Evolutionary conservation across 208 protist genomes (phyloP).

Genomic region (Leishmania turanica): DNA sequence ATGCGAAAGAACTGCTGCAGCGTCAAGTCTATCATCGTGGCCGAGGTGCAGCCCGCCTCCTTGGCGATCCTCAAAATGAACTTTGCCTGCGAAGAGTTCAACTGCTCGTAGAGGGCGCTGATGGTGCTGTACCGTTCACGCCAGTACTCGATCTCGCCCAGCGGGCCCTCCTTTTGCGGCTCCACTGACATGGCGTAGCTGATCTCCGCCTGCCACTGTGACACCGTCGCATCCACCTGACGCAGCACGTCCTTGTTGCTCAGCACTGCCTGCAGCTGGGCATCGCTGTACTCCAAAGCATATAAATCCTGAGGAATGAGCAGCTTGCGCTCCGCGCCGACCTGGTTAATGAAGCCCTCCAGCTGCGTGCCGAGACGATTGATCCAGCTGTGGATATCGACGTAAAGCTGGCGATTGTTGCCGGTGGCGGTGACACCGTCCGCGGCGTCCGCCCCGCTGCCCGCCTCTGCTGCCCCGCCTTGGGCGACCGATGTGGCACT

Average conservation of each 20-base stretch:
- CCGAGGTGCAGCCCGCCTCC: constrained; percentile 88
- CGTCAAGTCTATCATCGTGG: constrained; percentile 89
- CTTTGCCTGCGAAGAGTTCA: constrained; percentile 95
- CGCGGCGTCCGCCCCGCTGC: constrained; percentile 5
- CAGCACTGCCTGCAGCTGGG: constrained; percentile 73
- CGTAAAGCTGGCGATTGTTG: constrained; percentile 78
- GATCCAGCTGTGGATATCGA: constrained; percentile 87
- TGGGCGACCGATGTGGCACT: not conserved
- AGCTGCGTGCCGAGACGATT: constrained; percentile 89
- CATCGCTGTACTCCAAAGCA: constrained; percentile 75
- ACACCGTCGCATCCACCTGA: constrained; percentile 87
- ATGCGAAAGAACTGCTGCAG: constrained; percentile 95
- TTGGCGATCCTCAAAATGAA: constrained; percentile 93
- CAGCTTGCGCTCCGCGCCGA: constrained; percentile 88
- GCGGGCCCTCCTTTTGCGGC: constrained; percentile 92
- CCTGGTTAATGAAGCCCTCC: constrained; percentile 86
- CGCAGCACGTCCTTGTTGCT: constrained; percentile 87
- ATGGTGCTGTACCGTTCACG: constrained; percentile 95
- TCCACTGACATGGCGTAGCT: constrained; percentile 91
- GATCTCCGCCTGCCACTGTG: constrained; percentile 92
- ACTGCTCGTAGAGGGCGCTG: constrained; percentile 96
- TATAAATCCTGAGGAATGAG: constrained; percentile 82
- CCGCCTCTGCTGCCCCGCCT: not conserved
- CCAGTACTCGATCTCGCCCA: constrained; percentile 98
- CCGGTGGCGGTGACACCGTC: constrained; percentile 27